Conservation (phyloP, 1,284 basidiomycete species). For the Jaminaea rosea region DNA sequence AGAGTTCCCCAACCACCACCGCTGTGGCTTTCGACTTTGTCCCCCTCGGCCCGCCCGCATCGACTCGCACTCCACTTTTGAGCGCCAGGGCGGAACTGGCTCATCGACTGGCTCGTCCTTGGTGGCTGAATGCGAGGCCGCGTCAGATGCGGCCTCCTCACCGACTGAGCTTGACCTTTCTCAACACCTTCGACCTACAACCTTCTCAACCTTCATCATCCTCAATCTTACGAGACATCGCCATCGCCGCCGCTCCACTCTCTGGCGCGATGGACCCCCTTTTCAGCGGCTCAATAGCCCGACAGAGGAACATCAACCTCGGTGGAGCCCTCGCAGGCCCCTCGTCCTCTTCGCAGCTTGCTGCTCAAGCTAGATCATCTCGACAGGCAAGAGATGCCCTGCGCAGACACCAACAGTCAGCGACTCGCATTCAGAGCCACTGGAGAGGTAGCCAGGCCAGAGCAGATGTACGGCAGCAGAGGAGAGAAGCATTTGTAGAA, state of each 20-base stretch:
- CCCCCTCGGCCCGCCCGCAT: too few relatives aligned
- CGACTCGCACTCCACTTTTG: too few relatives aligned
- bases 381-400: constrained; percentile 1
- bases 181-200: too few relatives aligned
- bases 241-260: neutral
- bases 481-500: neutral
- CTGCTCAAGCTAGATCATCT: constrained; percentile 2
- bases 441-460: neutral
- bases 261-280: neutral
- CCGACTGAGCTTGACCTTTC: too few relatives aligned
- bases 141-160: too few relatives aligned
- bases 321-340: neutral
- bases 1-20: too few relatives aligned
- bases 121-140: too few relatives aligned
- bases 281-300: neutral
- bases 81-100: too few relatives aligned
- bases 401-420: neutral
- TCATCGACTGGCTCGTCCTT: too few relatives aligned
- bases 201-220: too few relatives aligned
- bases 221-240: too few relatives aligned
- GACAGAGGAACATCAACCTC: constrained; percentile 9
- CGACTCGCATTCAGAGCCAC: constrained; percentile 3
- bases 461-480: neutral
- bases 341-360: constrained; percentile 3
- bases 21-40: too few relatives aligned